Base-by-base conservation (phyloP, 2,329 filamentous ascomycete species). In the Ascosphaera apis region DNA sequence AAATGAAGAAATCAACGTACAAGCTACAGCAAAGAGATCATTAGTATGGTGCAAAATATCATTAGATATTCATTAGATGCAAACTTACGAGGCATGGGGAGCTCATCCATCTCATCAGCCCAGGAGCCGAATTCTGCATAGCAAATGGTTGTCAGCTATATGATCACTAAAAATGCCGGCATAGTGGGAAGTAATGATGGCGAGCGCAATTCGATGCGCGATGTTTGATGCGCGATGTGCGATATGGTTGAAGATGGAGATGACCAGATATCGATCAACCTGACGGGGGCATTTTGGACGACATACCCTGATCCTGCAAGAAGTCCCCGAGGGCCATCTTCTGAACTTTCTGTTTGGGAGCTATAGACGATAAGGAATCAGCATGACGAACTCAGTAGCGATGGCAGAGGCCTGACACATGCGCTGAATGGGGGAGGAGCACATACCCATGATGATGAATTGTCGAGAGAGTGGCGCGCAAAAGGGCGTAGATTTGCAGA, bases 311-410 rank as follows among this genome's bases (percentile, higher is more conserved):
- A 60, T 93, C 82, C 55, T 69, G 69, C 67, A 98, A 71, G 71
- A 98, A 98, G 62, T 82, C 80, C 67, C 82, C 81, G 55, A 95
- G 75, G 66, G 80, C 82, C 79, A 98, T 86, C 69, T 91, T 98
- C 73, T 91, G 77, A 60, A 72, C 68, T 63, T 91, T 76, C 66
- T 82, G 79, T 66, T 91, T 91, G 47, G 84, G 86, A 69, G 79
- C 84, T 91, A 53, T 41, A 54, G 34, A 38, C 36, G 41, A 41
- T 37, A 47, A 40, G 36, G 43, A 36, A 30, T 35, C 38, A 37
- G 37, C 36, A 42, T 38, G 11, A 27, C 25, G 34, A 17, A n/a
- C 7, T 31, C 18, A 34, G 34, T 34, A n/a, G 38, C 18, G 27
- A 34, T 19, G 28, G 34, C 21, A 32, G 30, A 15, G 16, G 9